Evolutionary conservation across 2,329 filamentous ascomycete species (phyloP).

Genomic region (Aplosporella prunicola): DNA sequence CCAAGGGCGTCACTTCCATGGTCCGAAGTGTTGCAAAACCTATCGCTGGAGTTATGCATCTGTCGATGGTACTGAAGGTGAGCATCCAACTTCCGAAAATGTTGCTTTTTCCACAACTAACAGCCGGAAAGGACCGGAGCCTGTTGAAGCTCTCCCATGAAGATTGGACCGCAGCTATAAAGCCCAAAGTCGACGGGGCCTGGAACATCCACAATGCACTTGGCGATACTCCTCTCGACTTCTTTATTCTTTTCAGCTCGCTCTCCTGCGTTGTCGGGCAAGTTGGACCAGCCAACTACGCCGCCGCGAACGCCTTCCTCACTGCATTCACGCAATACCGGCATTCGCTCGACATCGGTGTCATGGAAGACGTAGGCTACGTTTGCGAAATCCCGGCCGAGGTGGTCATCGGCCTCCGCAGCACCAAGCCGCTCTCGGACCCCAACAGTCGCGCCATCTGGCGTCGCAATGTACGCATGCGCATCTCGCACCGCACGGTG

Average conservation of each 20-base stretch:
- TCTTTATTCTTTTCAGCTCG: conserved; percentile 24
- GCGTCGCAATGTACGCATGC: conserved; percentile 18
- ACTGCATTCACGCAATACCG: conserved; percentile 19
- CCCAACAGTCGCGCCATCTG: conserved; percentile 15
- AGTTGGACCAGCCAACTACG: conserved; percentile 37
- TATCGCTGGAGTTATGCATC: conserved; percentile 14
- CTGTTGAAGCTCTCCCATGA: conserved; percentile 10
- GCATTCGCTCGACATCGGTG: conserved; percentile 36
- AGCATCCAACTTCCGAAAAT: background rate
- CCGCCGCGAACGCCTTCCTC: conserved; percentile 33
- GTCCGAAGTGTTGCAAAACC: background rate
- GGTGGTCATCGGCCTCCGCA: conserved; percentile 14
- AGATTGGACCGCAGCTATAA: conserved; percentile 9
- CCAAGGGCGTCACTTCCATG: background rate
- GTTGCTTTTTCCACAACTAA: background rate
- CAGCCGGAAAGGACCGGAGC: background rate
- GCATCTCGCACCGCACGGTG: conserved; percentile 16
- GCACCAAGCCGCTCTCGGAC: conserved; percentile 15
- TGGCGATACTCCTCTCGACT: conserved; percentile 13
- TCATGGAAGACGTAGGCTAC: conserved; percentile 36
- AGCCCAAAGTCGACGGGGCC: conserved; percentile 17
- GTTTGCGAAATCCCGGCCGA: conserved; percentile 14
- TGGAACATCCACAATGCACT: conserved; percentile 19
- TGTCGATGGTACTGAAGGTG: conserved; percentile 10
- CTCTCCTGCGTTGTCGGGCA: conserved; percentile 18